A percentile compares a stretch with the other conserved stretches of the same genome.
phyloP scores from a whole-genome alignment of 2,329 filamentous ascomycete species.

The Diaporthe nobilis region DNA sequence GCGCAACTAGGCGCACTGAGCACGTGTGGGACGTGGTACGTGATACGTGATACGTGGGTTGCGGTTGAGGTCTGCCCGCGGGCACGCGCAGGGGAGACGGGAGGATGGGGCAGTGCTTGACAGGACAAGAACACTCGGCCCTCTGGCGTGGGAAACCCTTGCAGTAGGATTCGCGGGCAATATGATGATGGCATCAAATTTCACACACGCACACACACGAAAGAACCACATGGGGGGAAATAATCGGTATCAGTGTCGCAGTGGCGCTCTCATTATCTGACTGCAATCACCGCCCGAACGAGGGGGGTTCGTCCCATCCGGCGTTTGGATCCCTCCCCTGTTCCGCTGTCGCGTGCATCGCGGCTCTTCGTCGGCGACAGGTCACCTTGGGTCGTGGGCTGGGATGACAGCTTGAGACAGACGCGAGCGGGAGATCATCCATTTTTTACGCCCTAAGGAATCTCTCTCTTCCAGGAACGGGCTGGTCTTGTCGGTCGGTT shows the following conservation, averaged over 20 bases:
- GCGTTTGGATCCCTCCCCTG: not conserved
- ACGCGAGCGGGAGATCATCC: not conserved
- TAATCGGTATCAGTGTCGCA: not conserved
- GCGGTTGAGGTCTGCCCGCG: not conserved
- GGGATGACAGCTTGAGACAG: slow-evolving; percentile 5
- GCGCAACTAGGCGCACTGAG: slow-evolving; percentile 31
- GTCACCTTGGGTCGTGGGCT: not conserved
- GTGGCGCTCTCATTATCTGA: slow-evolving; percentile 15
- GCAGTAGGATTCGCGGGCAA: slow-evolving; percentile 15
- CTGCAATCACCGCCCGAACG: slow-evolving; percentile 7
- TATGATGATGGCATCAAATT: slow-evolving; percentile 29
- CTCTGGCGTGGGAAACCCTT: not conserved
- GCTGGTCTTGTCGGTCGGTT: not conserved
- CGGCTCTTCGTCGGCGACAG: not conserved
- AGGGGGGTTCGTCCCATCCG: not conserved
- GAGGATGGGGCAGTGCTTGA: slow-evolving; percentile 35
- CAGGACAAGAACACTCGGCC: not conserved
- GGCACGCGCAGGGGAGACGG: slow-evolving; percentile 28
- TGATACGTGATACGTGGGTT: not conserved
- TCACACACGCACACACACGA: too few species aligned
- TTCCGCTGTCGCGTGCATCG: not conserved
- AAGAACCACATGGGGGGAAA: not conserved
- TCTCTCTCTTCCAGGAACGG: not conserved
- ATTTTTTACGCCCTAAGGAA: not conserved
- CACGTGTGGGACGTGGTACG: not conserved